Evolutionary conservation across 768 basidiomycete genomes (phyloP).

Genomic region (Suillus plorans): DNA sequence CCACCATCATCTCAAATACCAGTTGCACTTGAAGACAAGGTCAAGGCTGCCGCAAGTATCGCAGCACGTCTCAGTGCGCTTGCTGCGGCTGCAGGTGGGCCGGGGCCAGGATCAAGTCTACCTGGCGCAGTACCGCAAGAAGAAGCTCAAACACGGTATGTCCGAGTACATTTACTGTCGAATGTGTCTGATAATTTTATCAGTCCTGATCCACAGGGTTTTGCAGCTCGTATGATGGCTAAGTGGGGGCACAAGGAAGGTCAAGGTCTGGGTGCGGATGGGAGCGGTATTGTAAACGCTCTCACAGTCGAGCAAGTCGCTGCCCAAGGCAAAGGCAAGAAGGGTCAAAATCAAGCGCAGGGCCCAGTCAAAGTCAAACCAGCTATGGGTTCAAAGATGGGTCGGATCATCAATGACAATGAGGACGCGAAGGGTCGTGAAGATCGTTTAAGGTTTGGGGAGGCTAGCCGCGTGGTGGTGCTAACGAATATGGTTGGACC

Average conservation of each 20-base stretch:
- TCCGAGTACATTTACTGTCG: background rate
- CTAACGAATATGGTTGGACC: constrained; percentile 87
- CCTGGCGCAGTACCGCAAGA: constrained; percentile 34
- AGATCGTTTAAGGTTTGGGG: constrained; percentile 81
- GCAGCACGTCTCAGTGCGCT: constrained; percentile 72
- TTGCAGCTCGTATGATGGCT: constrained; percentile 88
- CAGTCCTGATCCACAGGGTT: constrained; percentile 65
- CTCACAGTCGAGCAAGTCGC: constrained; percentile 75
- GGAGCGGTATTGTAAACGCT: constrained; percentile 85
- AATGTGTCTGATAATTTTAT: background rate
- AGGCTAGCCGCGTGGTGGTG: constrained; percentile 86
- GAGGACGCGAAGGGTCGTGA: constrained; percentile 78
- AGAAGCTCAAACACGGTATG: constrained; percentile 14
- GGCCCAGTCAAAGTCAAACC: constrained; percentile 35
- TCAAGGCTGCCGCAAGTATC: constrained; percentile 78
- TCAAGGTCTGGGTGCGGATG: constrained; percentile 84
- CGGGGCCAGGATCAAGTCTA: constrained; percentile 24
- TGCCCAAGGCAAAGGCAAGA: constrained; percentile 32
- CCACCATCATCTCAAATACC: constrained; percentile 37
- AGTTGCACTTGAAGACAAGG: constrained; percentile 58
- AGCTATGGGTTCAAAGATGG: constrained; percentile 66
- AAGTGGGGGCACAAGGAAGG: constrained; percentile 97
- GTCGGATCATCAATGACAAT: constrained; percentile 88
- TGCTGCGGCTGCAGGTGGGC: constrained; percentile 31
- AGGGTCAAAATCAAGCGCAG: constrained; percentile 37